Evolutionary conservation across 2,329 filamentous ascomycete genomes (phyloP).

Genomic region (Talaromyces sp.): DNA sequence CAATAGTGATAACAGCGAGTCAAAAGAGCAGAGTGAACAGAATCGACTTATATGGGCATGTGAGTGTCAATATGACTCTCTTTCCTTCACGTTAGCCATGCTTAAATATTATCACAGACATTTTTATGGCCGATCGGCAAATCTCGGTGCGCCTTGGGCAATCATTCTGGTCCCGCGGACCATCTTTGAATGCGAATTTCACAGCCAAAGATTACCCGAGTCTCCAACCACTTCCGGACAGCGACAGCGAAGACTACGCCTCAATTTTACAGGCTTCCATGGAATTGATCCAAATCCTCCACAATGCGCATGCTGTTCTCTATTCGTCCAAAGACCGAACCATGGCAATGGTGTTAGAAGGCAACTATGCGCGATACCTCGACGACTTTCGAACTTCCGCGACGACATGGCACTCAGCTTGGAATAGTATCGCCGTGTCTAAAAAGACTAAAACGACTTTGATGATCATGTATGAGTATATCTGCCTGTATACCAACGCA

Average conservation of each 20-base stretch:
- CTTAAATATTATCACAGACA: constrained; percentile 6
- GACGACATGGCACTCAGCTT: constrained; percentile 9
- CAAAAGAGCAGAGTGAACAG: neutral
- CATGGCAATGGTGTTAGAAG: constrained; percentile 19
- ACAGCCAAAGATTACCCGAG: constrained; percentile 22
- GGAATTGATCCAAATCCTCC: constrained; percentile 22
- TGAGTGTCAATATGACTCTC: neutral
- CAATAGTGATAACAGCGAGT: neutral
- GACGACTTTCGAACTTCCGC: constrained; percentile 21
- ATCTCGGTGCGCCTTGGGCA: constrained; percentile 26
- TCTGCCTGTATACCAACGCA: neutral
- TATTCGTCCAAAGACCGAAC: constrained; percentile 23
- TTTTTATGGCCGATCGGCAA: constrained; percentile 23
- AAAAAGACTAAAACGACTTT: neutral
- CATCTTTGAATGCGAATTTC: constrained; percentile 21
- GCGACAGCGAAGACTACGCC: neutral
- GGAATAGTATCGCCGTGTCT: neutral
- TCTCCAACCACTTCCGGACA: neutral
- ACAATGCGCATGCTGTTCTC: constrained; percentile 23
- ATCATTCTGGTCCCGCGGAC: constrained; percentile 26
- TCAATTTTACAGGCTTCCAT: constrained; percentile 21
- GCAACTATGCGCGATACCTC: constrained; percentile 24
- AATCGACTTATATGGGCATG: neutral
- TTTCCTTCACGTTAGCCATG: neutral
- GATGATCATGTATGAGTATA: neutral